A percentile compares a stretch with the other conserved stretches of the same genome.
Evolutionary conservation across 139 green algal genomes (phyloP).

Genomic region (Tetraselmis striata): DNA sequence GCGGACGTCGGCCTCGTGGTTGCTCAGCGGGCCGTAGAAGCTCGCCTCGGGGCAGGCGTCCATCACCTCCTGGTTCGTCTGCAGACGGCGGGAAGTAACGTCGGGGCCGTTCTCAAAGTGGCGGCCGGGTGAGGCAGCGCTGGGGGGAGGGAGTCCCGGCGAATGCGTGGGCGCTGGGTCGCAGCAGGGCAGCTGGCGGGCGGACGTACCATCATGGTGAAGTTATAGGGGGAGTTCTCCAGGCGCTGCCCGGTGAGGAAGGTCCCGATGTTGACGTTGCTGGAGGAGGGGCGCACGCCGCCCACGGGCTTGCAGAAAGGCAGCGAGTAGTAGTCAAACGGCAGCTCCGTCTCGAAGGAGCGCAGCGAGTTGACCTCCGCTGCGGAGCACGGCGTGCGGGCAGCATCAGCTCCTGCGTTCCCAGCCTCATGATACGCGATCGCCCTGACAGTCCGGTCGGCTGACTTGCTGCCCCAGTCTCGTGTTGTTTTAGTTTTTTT

Average conservation of each 20-base stretch:
- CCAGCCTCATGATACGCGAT: too few relatives aligned
- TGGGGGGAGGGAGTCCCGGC: not conserved
- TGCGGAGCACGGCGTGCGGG: constrained; percentile 12
- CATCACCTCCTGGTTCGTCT: constrained; percentile 44
- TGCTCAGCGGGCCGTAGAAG: constrained; percentile 42
- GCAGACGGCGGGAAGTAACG: not conserved
- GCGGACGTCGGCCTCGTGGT: constrained; percentile 32
- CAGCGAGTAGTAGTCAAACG: constrained; percentile 88
- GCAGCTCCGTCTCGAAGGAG: constrained; percentile 85
- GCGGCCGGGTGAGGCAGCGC: too few relatives aligned
- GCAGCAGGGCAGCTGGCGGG: not conserved
- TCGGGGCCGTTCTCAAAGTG: not conserved
- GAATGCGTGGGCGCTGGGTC: not conserved
- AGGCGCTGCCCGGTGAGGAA: constrained; percentile 81
- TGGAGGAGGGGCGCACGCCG: constrained; percentile 57
- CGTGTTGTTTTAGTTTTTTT: constrained; percentile 14
- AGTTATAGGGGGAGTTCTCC: constrained; percentile 88
- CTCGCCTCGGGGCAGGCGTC: constrained; percentile 41
- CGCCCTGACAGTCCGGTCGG: too few relatives aligned
- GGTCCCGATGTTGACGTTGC: constrained; percentile 84
- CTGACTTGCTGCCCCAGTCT: too few relatives aligned
- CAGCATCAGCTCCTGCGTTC: not conserved
- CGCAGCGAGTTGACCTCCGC: constrained; percentile 80
- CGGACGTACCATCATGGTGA: constrained; percentile 68
- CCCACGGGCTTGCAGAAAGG: constrained; percentile 87